A percentile compares a stretch with the other conserved stretches of the same genome.
phyloP scores from a whole-genome alignment of 2,329 filamentous ascomycete species.

The Pseudopyricularia cyperi region DNA sequence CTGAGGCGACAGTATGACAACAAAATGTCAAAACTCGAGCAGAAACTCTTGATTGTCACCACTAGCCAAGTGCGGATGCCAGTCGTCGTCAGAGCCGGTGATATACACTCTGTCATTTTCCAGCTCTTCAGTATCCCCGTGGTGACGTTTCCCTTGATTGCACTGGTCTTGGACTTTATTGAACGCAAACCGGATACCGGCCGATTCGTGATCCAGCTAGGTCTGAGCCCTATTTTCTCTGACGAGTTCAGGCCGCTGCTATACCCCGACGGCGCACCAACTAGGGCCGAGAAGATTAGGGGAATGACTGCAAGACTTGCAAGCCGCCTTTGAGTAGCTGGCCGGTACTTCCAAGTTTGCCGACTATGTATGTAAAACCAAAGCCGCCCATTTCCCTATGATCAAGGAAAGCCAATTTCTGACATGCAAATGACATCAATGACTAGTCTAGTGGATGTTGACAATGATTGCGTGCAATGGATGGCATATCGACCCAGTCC shows the following conservation, averaged over 20 bases:
- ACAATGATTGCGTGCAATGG: conserved; percentile 14
- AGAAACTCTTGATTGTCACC: conserved; percentile 19
- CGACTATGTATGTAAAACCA: conserved; percentile 17
- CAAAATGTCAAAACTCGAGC: conserved; percentile 18
- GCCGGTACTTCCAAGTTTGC: conserved; percentile 19
- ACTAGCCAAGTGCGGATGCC: conserved; percentile 16
- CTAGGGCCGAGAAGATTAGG: no score
- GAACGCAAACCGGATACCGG: conserved; percentile 3
- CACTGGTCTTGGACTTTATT: background rate
- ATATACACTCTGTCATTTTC: conserved; percentile 23
- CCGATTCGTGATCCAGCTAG: conserved; percentile 2
- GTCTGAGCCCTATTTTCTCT: conserved; percentile 6
- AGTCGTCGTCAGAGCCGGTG: conserved; percentile 21
- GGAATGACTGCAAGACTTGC: conserved; percentile 11
- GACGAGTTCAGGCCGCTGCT: background rate
- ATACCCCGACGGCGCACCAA: conserved; percentile 5
- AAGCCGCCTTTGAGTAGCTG: conserved; percentile 15
- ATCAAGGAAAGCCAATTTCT: background rate
- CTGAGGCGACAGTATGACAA: conserved; percentile 16
- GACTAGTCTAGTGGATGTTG: conserved; percentile 7
- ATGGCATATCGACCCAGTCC: conserved; percentile 19
- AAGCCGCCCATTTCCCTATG: background rate
- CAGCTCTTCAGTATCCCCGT: conserved; percentile 20
- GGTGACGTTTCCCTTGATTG: conserved; percentile 1
- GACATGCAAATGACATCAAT: background rate